Evolutionary conservation across 1,284 basidiomycete species (phyloP).

Genomic region (Albatrellus sp.): DNA sequence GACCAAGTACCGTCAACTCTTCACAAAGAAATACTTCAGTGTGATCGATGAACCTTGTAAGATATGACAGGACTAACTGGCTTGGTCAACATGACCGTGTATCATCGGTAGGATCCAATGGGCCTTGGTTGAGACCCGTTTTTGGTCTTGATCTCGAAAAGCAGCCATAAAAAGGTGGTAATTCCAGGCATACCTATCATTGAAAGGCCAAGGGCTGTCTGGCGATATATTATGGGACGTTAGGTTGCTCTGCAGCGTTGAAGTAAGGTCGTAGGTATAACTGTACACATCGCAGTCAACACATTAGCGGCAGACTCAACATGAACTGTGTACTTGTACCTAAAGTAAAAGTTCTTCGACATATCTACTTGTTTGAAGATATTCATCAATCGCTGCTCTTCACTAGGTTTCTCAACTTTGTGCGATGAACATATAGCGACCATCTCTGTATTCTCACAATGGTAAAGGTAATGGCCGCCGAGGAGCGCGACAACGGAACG

Average conservation of each 20-base stretch:
- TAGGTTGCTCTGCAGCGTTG: conserved; percentile 90
- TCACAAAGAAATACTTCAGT: not conserved
- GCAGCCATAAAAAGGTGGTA: conserved; percentile 75
- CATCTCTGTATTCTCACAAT: conserved; percentile 89
- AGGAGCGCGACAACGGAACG: conserved; percentile 88
- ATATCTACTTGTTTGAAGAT: conserved; percentile 98
- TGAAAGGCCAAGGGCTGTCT: conserved; percentile 51
- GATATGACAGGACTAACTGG: conserved; percentile 50
- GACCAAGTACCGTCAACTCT: conserved; percentile 88
- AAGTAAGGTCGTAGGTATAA: conserved; percentile 95
- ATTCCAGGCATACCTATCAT: conserved; percentile 95
- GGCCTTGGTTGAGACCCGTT: conserved; percentile 33
- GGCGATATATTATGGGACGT: conserved; percentile 32
- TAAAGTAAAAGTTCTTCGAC: conserved; percentile 99
- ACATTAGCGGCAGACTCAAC: not conserved
- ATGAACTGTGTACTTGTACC: conserved; percentile 31
- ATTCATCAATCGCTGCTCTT: conserved; percentile 78
- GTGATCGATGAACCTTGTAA: not conserved
- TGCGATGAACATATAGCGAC: conserved; percentile 63
- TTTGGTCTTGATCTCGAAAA: conserved; percentile 29
- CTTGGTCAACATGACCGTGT: conserved; percentile 96
- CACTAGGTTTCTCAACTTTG: conserved; percentile 70
- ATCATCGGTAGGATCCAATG: conserved; percentile 90
- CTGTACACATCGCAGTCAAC: conserved; percentile 24
- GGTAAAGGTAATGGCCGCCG: conserved; percentile 95